Evolutionary conservation across 2,329 filamentous ascomycete species (phyloP), one percentile per base, ranked within the genome.

Genomic region (Dactylonectria macrodidyma): DNA sequence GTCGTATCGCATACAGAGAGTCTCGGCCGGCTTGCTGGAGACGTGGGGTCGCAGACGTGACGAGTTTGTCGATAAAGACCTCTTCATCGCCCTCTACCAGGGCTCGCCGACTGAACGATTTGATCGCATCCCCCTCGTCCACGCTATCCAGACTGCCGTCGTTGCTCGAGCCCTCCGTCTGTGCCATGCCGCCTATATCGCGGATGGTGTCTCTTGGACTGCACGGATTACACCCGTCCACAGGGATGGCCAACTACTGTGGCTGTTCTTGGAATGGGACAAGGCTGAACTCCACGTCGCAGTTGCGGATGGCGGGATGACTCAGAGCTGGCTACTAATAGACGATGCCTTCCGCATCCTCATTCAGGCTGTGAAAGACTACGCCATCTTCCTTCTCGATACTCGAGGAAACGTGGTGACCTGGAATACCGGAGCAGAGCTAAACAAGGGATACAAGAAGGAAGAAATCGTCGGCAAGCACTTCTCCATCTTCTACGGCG

Each of bases 401-500:
- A n/a, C n/a, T n/a, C n/a, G n/a, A n/a, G n/a, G n/a, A n/a, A n/a
- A n/a, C n/a, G n/a, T n/a, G n/a, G n/a, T n/a, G n/a, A n/a, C n/a
- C n/a, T n/a, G n/a, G n/a, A n/a, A n/a, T n/a, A n/a, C n/a, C n/a
- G n/a, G n/a, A n/a, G n/a, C n/a, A n/a, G n/a, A n/a, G n/a, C n/a
- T n/a, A n/a, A n/a, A n/a, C n/a, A n/a, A n/a, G n/a, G n/a, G n/a
- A n/a, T n/a, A n/a, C n/a, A n/a, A n/a, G n/a, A n/a, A n/a, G n/a
- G 80, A 85, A 2, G 88, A 90, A 41, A 87, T 90, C 54, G 78
- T 90, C 19, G 88, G 88, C 12, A 82, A 84, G 68, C 88, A 90
- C 73, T 90, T 90, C 59, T 89, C 87, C 5, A 78, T 82, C 10
- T 89, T 90, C 65, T 90, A 90, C 75, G 78, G 84, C 59, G 74